Evolutionary conservation across 78 protist species (phyloP), one percentile per base, ranked within the genome.

Genomic region (Cyanophora paradoxa): DNA sequence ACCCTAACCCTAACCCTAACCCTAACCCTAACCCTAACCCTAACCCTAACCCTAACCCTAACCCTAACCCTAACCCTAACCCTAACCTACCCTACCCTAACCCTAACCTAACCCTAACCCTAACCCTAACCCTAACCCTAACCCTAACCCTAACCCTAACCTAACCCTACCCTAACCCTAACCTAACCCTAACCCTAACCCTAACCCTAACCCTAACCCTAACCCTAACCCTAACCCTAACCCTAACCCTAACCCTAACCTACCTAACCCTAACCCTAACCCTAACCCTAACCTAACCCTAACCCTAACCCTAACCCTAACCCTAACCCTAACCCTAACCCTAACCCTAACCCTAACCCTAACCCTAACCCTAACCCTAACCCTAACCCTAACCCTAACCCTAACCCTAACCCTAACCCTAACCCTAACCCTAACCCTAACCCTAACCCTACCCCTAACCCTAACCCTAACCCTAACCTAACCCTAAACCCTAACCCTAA

Each of bases 1-100:
- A 48, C 56, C 56, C 56, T 48, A 48, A 48, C 56, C 56, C 56
- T 48, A 48, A 48, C 56, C 56, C 56, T 48, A 48, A 48, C 56
- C 56, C 56, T 48, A 48, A 48, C 56, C 56, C 56, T 48, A 48
- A 48, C 56, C 56, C 56, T 48, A 48, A 48, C 56, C 56, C 56
- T 48, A 48, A 48, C 56, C 56, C 56, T 48, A 48, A 48, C 56
- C 56, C 56, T 48, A 48, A 48, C 56, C 56, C 56, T 48, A 48
- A 48, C 56, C 56, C 56, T 48, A 48, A 48, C 56, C 56, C 56
- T 48, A 48, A n/a, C n/a, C n/a, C n/a, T n/a, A n/a, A n/a, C n/a
- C n/a, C n/a, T n/a, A n/a, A n/a, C n/a, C n/a, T n/a, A n/a, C n/a
- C n/a, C n/a, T n/a, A n/a, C n/a, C n/a, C n/a, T n/a, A n/a, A n/a